phyloP scores from a whole-genome alignment of 2,329 filamentous ascomycete species.

The Septoria petroselini region DNA sequence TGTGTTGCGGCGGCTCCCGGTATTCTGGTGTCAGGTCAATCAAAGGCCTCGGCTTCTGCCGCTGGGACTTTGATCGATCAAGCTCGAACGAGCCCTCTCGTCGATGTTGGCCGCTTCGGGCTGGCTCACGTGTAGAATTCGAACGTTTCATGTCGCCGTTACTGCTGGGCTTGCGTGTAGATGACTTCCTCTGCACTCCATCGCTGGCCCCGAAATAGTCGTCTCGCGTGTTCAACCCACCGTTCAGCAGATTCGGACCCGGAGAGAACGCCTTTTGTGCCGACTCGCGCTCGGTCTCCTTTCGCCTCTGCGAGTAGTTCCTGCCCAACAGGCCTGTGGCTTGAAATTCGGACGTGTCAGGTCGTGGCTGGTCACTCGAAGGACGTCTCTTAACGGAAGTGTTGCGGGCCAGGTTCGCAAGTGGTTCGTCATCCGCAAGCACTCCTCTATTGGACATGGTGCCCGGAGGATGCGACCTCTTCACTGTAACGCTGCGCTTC shows the following conservation, averaged over 20 bases:
- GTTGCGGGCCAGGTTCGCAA: conserved; percentile 32
- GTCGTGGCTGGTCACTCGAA: conserved; percentile 27
- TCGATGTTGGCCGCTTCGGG: conserved; percentile 16
- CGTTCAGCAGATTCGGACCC: conserved; percentile 58
- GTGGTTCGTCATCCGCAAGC: conserved; percentile 38
- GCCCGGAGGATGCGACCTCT: conserved; percentile 38
- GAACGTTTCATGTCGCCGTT: conserved; percentile 25
- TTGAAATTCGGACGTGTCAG: conserved; percentile 43
- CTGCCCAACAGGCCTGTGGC: conserved; percentile 49
- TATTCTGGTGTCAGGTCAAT: conserved; percentile 66
- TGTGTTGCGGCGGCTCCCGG: conserved; percentile 60
- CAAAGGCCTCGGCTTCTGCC: conserved; percentile 56
- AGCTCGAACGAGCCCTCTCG: conserved; percentile 39
- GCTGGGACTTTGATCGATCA: conserved; percentile 46
- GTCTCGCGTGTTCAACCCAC: conserved; percentile 24
- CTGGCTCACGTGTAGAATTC: conserved; percentile 20
- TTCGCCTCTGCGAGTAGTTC: conserved; percentile 49
- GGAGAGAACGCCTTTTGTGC: conserved; percentile 50
- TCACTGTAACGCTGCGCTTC: conserved; percentile 20
- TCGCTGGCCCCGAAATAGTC: conserved; percentile 15
- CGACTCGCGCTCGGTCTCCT: conserved; percentile 40
- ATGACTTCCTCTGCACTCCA: conserved; percentile 18
- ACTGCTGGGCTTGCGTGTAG: conserved; percentile 16
- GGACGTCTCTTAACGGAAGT: conserved; percentile 23
- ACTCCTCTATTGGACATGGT: conserved; percentile 27